Conservation (phyloP, 768 basidiomycete genomes). For the Russula sp. region DNA sequence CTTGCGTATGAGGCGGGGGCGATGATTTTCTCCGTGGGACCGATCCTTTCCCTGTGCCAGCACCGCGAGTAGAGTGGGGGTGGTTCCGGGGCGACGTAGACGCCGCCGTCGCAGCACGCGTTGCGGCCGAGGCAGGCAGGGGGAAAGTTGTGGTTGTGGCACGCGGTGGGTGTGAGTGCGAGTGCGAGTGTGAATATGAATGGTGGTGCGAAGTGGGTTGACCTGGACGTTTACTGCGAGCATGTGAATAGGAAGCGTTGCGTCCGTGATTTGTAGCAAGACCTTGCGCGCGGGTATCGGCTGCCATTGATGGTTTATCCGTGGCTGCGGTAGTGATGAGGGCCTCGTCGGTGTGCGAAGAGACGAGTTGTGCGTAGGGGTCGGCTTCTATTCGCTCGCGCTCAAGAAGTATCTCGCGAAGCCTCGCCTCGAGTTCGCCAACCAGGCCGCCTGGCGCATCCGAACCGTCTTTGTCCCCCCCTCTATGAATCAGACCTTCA, state of each 20-base stretch:
- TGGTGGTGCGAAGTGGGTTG: conserved; percentile 11
- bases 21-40: conserved; percentile 26
- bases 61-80: neutral
- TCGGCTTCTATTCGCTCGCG: conserved; percentile 47
- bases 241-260: conserved; percentile 8
- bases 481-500: conserved; percentile 3
- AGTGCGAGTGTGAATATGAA: conserved; percentile 3
- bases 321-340: neutral
- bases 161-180: conserved; percentile 7
- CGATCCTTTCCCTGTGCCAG: conserved; percentile 30
- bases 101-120: conserved; percentile 1
- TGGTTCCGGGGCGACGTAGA: conserved; percentile 10
- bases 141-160: neutral
- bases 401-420: conserved; percentile 58
- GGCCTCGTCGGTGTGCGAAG: conserved; percentile 1
- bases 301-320: neutral
- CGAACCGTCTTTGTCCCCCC: conserved; percentile 1
- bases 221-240: conserved; percentile 22
- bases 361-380: conserved; percentile 34
- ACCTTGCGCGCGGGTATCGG: conserved; percentile 7
- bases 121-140: neutral
- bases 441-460: conserved; percentile 41
- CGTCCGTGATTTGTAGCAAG: conserved; percentile 5
- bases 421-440: conserved; percentile 64
- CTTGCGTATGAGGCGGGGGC: conserved; percentile 20